A percentile compares a stretch with the other conserved stretches of the same genome.
These are phyloP conservation scores for Tulasnella sp. DNA, from an alignment of 768 basidiomycete genomes.

Conservation along the genomic window DNA sequence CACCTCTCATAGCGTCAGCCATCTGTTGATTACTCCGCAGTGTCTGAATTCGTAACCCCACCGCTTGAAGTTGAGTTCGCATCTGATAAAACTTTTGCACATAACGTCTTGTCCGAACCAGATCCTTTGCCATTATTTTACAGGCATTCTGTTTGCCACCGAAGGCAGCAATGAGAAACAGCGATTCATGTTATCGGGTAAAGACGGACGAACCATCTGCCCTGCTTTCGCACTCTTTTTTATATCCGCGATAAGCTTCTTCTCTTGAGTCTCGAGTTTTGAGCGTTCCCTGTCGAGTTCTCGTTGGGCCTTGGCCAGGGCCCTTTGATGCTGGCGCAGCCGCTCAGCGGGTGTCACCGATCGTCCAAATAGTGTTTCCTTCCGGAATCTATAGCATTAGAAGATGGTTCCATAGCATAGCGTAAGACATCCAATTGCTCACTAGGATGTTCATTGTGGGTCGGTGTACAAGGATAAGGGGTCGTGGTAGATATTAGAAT, in stretches of 20 bases:
- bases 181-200: too few species aligned
- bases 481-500: not conserved
- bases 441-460: constrained; percentile 31
- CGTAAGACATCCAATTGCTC: constrained; percentile 15
- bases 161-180: not conserved
- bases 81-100: constrained; percentile 98
- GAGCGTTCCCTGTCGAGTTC: constrained; percentile 92
- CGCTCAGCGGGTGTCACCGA: constrained; percentile 93
- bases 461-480: not conserved
- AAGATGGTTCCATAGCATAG: not conserved
- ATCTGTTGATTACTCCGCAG: constrained; percentile 96
- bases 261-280: constrained; percentile 92
- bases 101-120: constrained; percentile 89
- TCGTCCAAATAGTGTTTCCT: constrained; percentile 94
- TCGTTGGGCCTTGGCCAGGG: constrained; percentile 91
- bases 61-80: constrained; percentile 95
- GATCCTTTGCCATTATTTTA: constrained; percentile 99
- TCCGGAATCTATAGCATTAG: constrained; percentile 10
- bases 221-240: constrained; percentile 93
- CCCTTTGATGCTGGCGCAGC: constrained; percentile 89
- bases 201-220: constrained; percentile 57
- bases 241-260: constrained; percentile 90
- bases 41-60: constrained; percentile 89
- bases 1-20: constrained; percentile 98
- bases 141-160: constrained; percentile 73